Percentiles rank a stretch among this genome's conserved stretches.
These are phyloP conservation scores for Glaciozyma antarctica DNA, from an alignment of 768 basidiomycete genomes.

Conservation along the genomic window DNA sequence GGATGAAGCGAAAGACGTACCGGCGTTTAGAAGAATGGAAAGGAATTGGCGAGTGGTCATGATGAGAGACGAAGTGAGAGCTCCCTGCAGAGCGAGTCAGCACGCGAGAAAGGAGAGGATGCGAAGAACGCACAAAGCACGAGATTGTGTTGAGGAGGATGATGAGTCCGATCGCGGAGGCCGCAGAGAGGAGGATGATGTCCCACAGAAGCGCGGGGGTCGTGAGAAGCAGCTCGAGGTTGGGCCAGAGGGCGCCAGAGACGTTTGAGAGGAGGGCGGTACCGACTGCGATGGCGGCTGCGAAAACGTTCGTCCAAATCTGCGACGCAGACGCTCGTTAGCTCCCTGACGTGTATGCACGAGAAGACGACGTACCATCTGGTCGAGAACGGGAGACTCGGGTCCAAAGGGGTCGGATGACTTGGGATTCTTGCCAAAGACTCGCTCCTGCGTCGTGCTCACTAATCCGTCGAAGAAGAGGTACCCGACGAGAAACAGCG, in stretches of 20 bases:
- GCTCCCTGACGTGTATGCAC: too few relatives aligned
- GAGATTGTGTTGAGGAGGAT: conserved; percentile 34
- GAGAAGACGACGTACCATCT: conserved; percentile 21
- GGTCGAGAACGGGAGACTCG: conserved; percentile 29
- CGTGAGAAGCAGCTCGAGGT: conserved; percentile 14
- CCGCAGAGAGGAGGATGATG: conserved; percentile 22
- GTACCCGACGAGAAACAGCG: conserved; percentile 25
- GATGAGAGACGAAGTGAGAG: conserved; percentile 18
- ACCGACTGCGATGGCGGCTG: background rate
- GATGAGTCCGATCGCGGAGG: conserved; percentile 23
- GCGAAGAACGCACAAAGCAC: conserved; percentile 9
- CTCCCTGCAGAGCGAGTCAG: background rate
- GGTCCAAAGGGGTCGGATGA: conserved; percentile 31
- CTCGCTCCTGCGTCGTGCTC: conserved; percentile 31
- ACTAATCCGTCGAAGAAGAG: conserved; percentile 35
- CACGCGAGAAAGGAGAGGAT: background rate
- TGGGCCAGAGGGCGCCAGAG: conserved; percentile 5
- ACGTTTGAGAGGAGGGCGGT: background rate
- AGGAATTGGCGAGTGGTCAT: conserved; percentile 34
- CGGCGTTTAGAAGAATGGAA: conserved; percentile 33
- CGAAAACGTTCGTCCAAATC: background rate
- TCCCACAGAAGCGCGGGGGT: conserved; percentile 1
- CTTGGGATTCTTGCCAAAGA: conserved; percentile 21
- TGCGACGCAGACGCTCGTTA: background rate
- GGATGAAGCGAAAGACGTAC: background rate